phyloP scores from a whole-genome alignment of 257 asterid genomes.

The Salvia rosmarinus region DNA sequence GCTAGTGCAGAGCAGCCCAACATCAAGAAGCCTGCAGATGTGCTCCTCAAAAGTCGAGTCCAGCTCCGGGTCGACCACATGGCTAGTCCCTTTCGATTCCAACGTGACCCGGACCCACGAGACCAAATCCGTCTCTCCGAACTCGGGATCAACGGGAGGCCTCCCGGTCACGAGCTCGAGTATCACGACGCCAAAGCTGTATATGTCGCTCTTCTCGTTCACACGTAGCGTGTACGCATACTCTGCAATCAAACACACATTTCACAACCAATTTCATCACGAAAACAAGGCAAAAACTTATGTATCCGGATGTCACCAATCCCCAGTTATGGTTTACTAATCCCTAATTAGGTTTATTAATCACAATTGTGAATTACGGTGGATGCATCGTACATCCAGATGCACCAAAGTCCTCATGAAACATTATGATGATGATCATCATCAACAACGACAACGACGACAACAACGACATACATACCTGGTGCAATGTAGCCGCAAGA shows the following conservation, averaged over 20 bases:
- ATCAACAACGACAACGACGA: too few species aligned
- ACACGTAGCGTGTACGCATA: constrained; percentile 79
- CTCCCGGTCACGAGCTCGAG: constrained; percentile 75
- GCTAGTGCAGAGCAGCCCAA: constrained; percentile 63
- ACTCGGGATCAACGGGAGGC: constrained; percentile 47
- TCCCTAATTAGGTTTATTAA: too few species aligned
- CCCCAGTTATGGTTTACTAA: too few species aligned
- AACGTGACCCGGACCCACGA: constrained; percentile 52
- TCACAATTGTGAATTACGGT: too few species aligned
- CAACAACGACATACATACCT: constrained; percentile 41
- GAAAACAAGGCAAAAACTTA: too few species aligned
- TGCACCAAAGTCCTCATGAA: too few species aligned
- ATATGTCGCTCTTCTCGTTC: constrained; percentile 76
- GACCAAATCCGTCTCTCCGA: constrained; percentile 58
- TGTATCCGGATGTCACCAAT: too few species aligned
- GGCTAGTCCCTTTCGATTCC: constrained; percentile 48
- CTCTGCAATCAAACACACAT: constrained; percentile 42
- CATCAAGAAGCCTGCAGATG: constrained; percentile 49
- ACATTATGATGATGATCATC: too few species aligned
- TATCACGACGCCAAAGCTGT: constrained; percentile 77
- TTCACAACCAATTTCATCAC: too few species aligned
- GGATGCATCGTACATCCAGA: too few species aligned
- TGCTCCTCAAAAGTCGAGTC: constrained; percentile 46
- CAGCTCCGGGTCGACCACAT: constrained; percentile 57
- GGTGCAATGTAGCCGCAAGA: constrained; percentile 95